These are phyloP conservation scores for Melocanna baccifera DNA, from an alignment of 176 grass and related monocot species.

Conservation along the genomic window DNA sequence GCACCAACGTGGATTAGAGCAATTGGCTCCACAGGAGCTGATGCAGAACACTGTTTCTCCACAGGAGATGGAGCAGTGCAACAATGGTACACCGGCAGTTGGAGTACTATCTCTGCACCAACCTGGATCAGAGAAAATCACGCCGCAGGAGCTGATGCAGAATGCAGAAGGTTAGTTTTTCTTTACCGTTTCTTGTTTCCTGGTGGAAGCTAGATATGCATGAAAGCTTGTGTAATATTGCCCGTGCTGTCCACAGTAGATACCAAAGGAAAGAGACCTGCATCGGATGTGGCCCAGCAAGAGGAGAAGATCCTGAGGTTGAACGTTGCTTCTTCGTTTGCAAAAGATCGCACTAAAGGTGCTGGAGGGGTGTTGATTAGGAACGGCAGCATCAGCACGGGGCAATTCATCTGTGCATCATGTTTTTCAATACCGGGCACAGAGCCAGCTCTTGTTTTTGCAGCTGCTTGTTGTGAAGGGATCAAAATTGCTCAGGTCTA, in stretches of 20 bases:
- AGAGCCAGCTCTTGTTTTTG: neutral
- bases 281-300: neutral
- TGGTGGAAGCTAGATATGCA: neutral
- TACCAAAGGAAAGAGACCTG: conserved; percentile 5
- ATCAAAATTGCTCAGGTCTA: conserved; percentile 19
- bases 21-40: neutral
- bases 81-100: neutral
- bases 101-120: neutral
- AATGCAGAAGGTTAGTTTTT: neutral
- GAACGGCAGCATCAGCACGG: neutral
- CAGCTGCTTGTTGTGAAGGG: conserved; percentile 31
- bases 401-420: conserved; percentile 7
- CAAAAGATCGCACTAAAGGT: neutral
- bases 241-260: neutral
- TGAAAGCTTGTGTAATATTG: neutral
- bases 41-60: neutral
- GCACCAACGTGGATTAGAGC: neutral
- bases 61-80: neutral
- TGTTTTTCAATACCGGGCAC: neutral
- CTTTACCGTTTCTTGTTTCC: neutral
- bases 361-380: conserved; percentile 5
- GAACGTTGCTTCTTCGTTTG: neutral
- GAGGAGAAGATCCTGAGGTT: neutral
- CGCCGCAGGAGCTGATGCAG: neutral
- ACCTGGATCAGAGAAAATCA: neutral